Base-by-base conservation (phyloP, 2,329 filamentous ascomycete genomes). In the Cercospora citrullina region DNA sequence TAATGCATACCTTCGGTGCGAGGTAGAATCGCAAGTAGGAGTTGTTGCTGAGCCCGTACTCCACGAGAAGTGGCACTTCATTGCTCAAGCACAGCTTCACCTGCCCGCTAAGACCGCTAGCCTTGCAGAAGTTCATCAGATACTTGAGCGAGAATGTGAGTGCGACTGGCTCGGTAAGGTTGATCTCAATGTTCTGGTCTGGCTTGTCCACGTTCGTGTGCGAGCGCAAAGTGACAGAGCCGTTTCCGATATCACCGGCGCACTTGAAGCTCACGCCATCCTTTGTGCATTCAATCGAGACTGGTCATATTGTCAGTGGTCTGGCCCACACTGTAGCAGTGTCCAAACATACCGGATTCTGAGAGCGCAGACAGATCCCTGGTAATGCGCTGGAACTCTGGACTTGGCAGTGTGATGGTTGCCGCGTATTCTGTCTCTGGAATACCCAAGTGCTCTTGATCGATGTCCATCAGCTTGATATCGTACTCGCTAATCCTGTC, bases 391-490 rank as follows among this genome's bases (percentile, higher is more conserved):
- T 92, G 91, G 83, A 99, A 98, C 83, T 99, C 95, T 59, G 85
- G 80, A 36, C 91, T 89, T 14, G 95, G 94, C 92, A 99, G 93
- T 64, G 87, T 85, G 72, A 99, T 92, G 18, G 91, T 95, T 59
- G 95, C 91, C 45, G 93, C 91, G 79, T 99, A 99, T 78, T 99
- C 95, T n/a, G 96, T 99, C 77, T 99, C 94, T 16, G 95, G 95
- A 76, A 99, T 99, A 71, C 95, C 95, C 82, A 99, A 85, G 81
- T 99, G 95, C 87, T 99, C 95, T 85, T 99, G 96, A 83, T 99
- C 95, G 81, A 99, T 99, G 81, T 99, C 95, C 95, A 99, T 99
- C 80, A 99, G 89, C 87, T 99, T 99, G 83, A 99, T 91, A 82
- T 99, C 95, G 81, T 99, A 99, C 86, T 99, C 96, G 87, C 92